Percentiles rank a stretch among this genome's conserved stretches.
Evolutionary conservation across 345 rosid species (phyloP).

Genomic region (Citropsis articulata): DNA sequence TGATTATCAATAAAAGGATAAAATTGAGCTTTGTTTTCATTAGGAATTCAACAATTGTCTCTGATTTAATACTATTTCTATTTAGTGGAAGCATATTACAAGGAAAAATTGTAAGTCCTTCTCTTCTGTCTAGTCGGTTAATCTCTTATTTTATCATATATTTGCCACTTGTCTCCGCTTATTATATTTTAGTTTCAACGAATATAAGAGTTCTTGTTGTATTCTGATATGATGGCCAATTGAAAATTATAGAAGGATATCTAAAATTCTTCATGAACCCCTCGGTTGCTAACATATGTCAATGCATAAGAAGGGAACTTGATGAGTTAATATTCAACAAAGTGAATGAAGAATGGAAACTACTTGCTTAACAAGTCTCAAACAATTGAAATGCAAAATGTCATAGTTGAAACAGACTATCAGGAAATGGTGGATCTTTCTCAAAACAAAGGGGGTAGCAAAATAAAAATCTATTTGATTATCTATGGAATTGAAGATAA

Average conservation of each 20-base stretch:
- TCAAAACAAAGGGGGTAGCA: too few species aligned
- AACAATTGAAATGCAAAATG: too few species aligned
- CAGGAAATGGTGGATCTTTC: too few species aligned
- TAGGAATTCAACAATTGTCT: conserved; percentile 84
- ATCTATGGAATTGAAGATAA: too few species aligned
- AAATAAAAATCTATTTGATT: too few species aligned
- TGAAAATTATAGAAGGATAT: conserved; percentile 90
- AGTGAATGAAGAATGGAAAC: conserved; percentile 23
- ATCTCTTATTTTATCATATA: neutral
- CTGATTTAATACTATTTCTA: conserved; percentile 69
- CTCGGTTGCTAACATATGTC: conserved; percentile 47
- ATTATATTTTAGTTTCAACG: conserved; percentile 8
- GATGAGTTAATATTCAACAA: conserved; percentile 68
- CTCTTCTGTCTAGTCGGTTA: conserved; percentile 1
- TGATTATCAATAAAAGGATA: conserved; percentile 88
- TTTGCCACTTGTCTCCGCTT: neutral
- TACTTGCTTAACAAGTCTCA: neutral
- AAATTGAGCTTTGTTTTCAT: conserved; percentile 84
- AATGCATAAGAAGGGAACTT: conserved; percentile 64
- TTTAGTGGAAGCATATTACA: conserved; percentile 74
- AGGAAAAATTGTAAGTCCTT: conserved; percentile 55
- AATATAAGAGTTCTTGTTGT: too few species aligned
- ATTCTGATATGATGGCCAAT: conserved; percentile 39
- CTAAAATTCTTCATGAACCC: conserved; percentile 82
- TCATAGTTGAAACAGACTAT: too few species aligned